These are phyloP conservation scores for Leccinum pachyderme DNA, from an alignment of 1,284 basidiomycete species.

Conservation along the genomic window DNA sequence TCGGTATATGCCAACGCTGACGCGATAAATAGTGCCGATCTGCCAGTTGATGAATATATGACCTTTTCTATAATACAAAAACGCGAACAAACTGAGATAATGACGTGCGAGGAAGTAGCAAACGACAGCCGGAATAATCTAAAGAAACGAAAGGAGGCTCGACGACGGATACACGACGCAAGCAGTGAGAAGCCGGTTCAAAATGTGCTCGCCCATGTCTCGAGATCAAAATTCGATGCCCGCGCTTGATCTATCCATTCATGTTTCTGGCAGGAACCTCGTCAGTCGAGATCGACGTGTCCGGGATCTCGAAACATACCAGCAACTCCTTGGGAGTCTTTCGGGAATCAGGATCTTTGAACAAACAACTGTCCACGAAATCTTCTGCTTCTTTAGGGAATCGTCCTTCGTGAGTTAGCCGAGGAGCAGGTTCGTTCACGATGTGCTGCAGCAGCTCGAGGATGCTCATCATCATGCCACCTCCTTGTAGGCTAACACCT, in stretches of 20 bases:
- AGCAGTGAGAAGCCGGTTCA: constrained; percentile 33
- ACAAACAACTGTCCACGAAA: constrained; percentile 81
- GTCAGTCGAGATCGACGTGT: constrained; percentile 3
- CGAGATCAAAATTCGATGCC: constrained; percentile 52
- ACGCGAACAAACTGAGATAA: constrained; percentile 27
- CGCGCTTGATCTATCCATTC: constrained; percentile 55
- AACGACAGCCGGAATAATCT: constrained; percentile 25
- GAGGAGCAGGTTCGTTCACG: constrained; percentile 92
- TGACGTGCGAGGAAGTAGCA: constrained; percentile 32
- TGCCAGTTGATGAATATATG: constrained; percentile 17
- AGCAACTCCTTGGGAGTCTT: constrained; percentile 81
- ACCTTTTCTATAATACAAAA: constrained; percentile 32
- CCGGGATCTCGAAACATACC: constrained; percentile 43
- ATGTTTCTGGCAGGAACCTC: constrained; percentile 44
- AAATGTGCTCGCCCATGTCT: constrained; percentile 63
- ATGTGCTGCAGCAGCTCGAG: constrained; percentile 96
- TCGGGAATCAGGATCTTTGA: constrained; percentile 78
- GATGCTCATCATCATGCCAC: constrained; percentile 94
- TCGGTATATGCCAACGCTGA: not conserved
- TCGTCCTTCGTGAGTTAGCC: constrained; percentile 65
- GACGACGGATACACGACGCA: constrained; percentile 8
- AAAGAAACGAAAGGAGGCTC: constrained; percentile 16
- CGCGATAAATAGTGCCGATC: constrained; percentile 1
- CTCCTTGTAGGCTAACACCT: constrained; percentile 86
- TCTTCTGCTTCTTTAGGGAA: constrained; percentile 71